These are phyloP conservation scores for Bolboschoenoplectus hybrid DNA, from an alignment of 202 grass and related monocot species.

Conservation along the genomic window DNA sequence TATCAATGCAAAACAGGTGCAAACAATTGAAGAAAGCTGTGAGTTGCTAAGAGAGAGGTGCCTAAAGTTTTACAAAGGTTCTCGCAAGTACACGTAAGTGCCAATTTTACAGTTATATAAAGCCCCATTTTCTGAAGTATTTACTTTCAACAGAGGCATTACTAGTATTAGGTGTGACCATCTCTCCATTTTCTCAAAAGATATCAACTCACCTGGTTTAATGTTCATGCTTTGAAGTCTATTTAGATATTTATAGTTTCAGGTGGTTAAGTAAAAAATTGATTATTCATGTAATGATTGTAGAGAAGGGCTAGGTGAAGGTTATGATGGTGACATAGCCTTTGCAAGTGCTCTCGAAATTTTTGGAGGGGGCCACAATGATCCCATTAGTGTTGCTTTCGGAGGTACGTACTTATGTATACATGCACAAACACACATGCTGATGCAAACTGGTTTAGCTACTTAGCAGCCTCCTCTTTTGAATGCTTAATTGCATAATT, in stretches of 20 bases:
- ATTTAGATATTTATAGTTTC: background rate
- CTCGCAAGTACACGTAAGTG: slow-evolving; percentile 94
- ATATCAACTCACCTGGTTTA: slow-evolving; percentile 8
- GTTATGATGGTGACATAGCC: slow-evolving; percentile 97
- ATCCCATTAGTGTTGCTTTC: slow-evolving; percentile 97
- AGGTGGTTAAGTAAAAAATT: background rate
- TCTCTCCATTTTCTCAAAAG: background rate
- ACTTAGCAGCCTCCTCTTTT: background rate
- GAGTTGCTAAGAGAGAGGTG: slow-evolving; percentile 87
- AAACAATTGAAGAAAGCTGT: slow-evolving; percentile 91
- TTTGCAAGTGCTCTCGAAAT: slow-evolving; percentile 92
- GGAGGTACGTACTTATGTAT: slow-evolving; percentile 58
- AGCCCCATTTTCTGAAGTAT: background rate
- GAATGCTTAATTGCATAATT: background rate
- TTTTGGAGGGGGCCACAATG: slow-evolving; percentile 98
- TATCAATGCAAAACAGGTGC: slow-evolving; percentile 62
- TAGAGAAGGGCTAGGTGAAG: slow-evolving; percentile 97
- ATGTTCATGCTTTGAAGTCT: background rate
- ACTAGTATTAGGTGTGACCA: background rate
- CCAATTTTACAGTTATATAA: slow-evolving; percentile 3
- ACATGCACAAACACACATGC: background rate
- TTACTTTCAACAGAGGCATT: background rate
- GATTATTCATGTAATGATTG: slow-evolving; percentile 30
- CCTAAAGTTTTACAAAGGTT: slow-evolving; percentile 94
- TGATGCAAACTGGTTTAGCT: background rate